phyloP scores from a whole-genome alignment of 768 basidiomycete species.

The Mycena haematopus region DNA sequence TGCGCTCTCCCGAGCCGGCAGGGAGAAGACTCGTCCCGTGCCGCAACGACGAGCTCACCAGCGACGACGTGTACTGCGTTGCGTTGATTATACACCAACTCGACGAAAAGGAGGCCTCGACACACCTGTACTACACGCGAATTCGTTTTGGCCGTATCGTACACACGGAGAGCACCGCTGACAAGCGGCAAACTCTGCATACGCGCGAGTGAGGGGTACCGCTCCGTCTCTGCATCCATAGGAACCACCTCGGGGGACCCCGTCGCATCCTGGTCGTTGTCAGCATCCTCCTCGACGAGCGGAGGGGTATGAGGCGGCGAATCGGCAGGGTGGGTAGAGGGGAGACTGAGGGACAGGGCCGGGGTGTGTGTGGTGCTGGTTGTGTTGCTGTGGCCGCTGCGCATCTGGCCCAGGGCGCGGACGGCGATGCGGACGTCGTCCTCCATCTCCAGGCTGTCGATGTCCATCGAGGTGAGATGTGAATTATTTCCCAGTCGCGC shows the following conservation, averaged over 20 bases:
- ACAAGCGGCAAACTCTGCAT: constrained; percentile 77
- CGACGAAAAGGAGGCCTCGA: neutral
- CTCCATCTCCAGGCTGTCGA: constrained; percentile 72
- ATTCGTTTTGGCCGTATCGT: constrained; percentile 84
- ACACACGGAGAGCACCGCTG: constrained; percentile 71
- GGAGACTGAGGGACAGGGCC: constrained; percentile 17
- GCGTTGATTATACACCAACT: neutral
- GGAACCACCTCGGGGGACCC: neutral
- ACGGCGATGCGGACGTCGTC: constrained; percentile 83
- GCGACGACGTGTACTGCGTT: constrained; percentile 79
- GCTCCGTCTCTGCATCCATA: constrained; percentile 10
- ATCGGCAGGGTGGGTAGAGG: constrained; percentile 21
- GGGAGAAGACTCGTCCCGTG: constrained; percentile 84
- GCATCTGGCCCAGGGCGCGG: constrained; percentile 79
- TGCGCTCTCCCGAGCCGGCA: constrained; percentile 65
- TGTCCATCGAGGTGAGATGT: constrained; percentile 13
- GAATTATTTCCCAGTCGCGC: neutral
- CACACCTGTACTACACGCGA: constrained; percentile 85
- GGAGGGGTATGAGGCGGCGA: constrained; percentile 22
- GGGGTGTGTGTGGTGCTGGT: constrained; percentile 35
- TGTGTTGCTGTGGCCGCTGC: constrained; percentile 22
- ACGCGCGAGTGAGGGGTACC: constrained; percentile 50
- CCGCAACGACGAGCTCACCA: constrained; percentile 79
- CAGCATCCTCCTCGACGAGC: constrained; percentile 1
- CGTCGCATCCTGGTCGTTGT: neutral